These are phyloP conservation scores for Tympanopsis confertula DNA, from an alignment of 2,329 filamentous ascomycete species.

Conservation along the genomic window DNA sequence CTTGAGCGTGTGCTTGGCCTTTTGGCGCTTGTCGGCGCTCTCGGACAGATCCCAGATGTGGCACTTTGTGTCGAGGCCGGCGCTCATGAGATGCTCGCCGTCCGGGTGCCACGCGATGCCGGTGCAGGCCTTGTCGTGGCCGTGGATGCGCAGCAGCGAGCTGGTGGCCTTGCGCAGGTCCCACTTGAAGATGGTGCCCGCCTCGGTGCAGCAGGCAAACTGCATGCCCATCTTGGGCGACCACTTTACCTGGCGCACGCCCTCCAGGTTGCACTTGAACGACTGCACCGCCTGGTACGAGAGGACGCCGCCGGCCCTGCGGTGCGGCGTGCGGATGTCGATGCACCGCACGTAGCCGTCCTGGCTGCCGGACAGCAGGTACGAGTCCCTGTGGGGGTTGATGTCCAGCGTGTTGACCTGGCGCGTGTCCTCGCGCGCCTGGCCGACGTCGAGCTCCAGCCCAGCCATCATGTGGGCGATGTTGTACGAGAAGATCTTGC, in stretches of 20 bases:
- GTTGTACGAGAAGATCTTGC: conserved; percentile 55
- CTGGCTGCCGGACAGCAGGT: conserved; percentile 50
- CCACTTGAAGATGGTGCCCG: conserved; percentile 51
- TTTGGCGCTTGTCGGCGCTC: conserved; percentile 50
- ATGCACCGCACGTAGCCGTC: conserved; percentile 52
- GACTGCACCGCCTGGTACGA: conserved; percentile 35
- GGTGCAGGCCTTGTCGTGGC: conserved; percentile 46
- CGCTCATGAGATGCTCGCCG: conserved; percentile 53
- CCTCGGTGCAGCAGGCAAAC: conserved; percentile 54
- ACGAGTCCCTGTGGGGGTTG: conserved; percentile 45
- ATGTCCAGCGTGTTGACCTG: conserved; percentile 54
- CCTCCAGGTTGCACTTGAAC: conserved; percentile 39
- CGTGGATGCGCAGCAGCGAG: conserved; percentile 46
- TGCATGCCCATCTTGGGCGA: conserved; percentile 47
- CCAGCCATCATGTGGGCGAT: conserved; percentile 31
- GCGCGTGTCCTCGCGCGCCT: conserved; percentile 47
- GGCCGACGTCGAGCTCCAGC: conserved; percentile 39
- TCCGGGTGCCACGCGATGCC: conserved; percentile 59
- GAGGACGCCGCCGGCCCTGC: conserved; percentile 18
- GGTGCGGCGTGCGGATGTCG: conserved; percentile 36
- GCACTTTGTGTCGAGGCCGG: conserved; percentile 47
- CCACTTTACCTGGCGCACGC: conserved; percentile 53
- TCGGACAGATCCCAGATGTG: conserved; percentile 55
- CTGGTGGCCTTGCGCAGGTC: conserved; percentile 42
- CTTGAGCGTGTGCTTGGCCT: conserved; percentile 48